Base-by-base conservation (phyloP, 148 eudicot species). In the Cornus controversa region DNA sequence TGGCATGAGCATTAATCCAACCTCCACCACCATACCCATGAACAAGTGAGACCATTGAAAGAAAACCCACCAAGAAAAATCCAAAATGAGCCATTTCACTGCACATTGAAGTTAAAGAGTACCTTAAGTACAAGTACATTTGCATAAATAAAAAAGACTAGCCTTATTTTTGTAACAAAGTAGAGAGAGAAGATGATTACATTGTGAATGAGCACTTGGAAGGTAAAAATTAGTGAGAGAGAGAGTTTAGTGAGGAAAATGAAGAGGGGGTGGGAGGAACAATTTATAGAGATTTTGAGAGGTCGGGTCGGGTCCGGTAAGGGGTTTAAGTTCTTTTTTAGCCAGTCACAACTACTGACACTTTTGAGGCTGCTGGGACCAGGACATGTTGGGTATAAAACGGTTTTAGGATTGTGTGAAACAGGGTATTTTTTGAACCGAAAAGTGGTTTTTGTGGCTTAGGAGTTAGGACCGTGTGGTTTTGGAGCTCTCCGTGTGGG, bases 1-100 rank as follows among this genome's bases (percentile, higher is more conserved):
- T 88, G 74, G 93, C 93, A 75, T 89, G 98, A 57, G 98, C 98
- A 63, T 74, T 82, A 6, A 62, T 65, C 98, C 98, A 94, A 18
- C 93, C 94, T 10, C 85, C 90, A 8, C 84, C 87, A 2, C 82
- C 84, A 42, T 82, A 78, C 8, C 79, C 96, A 65, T 79, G 83
- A 66, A 80, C 88, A 36, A 66, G 16, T 36, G 89, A 69, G 26
- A 73, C 66, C 72, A 89, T 75, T 83, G 91, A 72, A 34, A 91
- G 85, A 47, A 91, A 64, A 18, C 80, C 80, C 69, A 86, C 79
- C 23, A 90, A 31, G 60, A 88, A 81, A 45, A 89, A 16, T 73
- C 80, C 87, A 80, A 29, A 16, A 4, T 60, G 4, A 72, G 65
- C 82, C 97, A 92, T 92, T 84, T 90, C 82, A 84, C 88, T 86